These are phyloP conservation scores for Gossypium davidsonii DNA, from an alignment of 441 rosid species.

Conservation along the genomic window DNA sequence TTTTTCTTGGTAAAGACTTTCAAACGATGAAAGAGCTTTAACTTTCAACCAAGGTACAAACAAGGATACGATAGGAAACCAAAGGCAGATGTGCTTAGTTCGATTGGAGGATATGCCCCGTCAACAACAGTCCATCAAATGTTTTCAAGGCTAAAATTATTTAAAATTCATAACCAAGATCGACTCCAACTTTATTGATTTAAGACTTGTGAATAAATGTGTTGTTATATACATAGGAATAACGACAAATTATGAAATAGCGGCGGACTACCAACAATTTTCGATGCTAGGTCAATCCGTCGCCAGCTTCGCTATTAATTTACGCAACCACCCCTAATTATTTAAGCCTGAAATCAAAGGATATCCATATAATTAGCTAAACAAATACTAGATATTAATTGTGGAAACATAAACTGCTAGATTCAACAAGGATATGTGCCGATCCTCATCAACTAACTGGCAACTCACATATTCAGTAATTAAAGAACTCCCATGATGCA, in stretches of 20 bases:
- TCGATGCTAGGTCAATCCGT: background rate
- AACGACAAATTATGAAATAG: background rate
- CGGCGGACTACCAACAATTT: background rate
- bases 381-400: too few relatives aligned
- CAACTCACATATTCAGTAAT: background rate
- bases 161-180: background rate
- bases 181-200: background rate
- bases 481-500: too few relatives aligned
- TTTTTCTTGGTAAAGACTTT: background rate
- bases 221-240: slow-evolving; percentile 4
- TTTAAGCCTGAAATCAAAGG: slow-evolving; percentile 13
- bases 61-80: background rate
- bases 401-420: too few relatives aligned
- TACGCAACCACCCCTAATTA: background rate
- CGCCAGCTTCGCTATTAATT: background rate
- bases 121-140: too few relatives aligned
- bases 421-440: too few relatives aligned
- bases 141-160: too few relatives aligned
- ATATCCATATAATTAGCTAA: background rate
- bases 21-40: background rate
- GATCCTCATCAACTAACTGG: background rate
- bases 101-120: too few relatives aligned
- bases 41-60: background rate
- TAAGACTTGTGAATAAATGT: slow-evolving; percentile 6
- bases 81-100: background rate